phyloP scores from a whole-genome alignment of 352 stramenopile genomes.

The Pythium brassicae region DNA sequence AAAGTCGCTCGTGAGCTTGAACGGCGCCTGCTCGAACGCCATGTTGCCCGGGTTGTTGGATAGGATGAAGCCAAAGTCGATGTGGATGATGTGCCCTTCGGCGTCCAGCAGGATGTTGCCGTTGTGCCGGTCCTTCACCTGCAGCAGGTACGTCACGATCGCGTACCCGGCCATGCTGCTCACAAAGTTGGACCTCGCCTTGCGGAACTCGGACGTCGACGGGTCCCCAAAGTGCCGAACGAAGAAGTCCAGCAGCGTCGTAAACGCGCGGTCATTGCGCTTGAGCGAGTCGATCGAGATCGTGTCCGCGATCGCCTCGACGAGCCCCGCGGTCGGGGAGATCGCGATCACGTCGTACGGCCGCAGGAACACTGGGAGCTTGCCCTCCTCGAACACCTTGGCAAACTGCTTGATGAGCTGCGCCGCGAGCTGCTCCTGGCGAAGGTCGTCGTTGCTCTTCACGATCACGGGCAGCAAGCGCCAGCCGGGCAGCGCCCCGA shows the following conservation, averaged over 20 bases:
- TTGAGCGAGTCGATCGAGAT: constrained; percentile 98
- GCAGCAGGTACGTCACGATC: constrained; percentile 95
- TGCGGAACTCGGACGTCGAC: constrained; percentile 60
- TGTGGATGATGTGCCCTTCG: constrained; percentile 96
- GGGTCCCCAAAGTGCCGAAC: constrained; percentile 87
- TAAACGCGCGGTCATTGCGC: constrained; percentile 92
- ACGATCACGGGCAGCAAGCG: constrained; percentile 94
- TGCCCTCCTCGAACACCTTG: constrained; percentile 92
- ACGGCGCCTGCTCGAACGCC: constrained; percentile 94
- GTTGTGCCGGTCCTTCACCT: constrained; percentile 98
- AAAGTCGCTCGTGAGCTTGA: constrained; percentile 98
- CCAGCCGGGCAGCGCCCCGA: constrained; percentile 83
- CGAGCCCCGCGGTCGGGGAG: constrained; percentile 89
- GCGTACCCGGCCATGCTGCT: constrained; percentile 87
- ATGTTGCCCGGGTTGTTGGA: constrained; percentile 91
- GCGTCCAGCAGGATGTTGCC: constrained; percentile 97
- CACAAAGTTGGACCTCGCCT: constrained; percentile 86
- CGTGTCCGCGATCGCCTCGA: constrained; percentile 96
- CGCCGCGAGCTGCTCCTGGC: constrained; percentile 97
- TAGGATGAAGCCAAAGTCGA: constrained; percentile 97
- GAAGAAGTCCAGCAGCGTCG: constrained; percentile 93
- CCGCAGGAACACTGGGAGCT: constrained; percentile 93
- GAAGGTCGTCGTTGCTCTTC: constrained; percentile 98
- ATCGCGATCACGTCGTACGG: constrained; percentile 97
- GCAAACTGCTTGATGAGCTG: constrained; percentile 95